Evolutionary conservation across 805 yeast genomes (phyloP), one percentile per base, ranked within the genome.

Genomic region (Saccharomyces paradoxus): DNA sequence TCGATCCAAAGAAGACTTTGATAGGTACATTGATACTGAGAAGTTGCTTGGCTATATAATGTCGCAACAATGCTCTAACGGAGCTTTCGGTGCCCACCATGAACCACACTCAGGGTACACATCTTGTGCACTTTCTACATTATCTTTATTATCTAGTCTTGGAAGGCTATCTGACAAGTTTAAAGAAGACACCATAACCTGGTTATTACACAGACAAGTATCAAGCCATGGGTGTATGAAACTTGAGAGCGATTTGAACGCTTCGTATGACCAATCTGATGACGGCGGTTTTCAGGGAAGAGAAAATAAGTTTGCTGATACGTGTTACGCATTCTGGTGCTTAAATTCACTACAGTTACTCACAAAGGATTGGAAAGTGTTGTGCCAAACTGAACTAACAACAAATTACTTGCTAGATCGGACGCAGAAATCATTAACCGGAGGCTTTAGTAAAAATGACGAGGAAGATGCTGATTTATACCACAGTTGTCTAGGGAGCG

Each of bases 21-120:
- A 64, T 17, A 49, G 53, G 32, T 81, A 76, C 56, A 74, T 86
- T 31, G 74, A 86, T 58, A 58, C 73, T 0, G 72, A 62, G 0
- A 57, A 55, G 3, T 63, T 87, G 30, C 64, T 65, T 2, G 54
- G 56, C 0, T 82, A 75, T 63, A 67, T 84, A 0, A 24, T 55
- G 21, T 51, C 65, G 0, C 63, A 71, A 9, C 65, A 74, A 41
- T 71, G 75, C 31, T 77, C 69, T 60, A 82, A 79, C 62, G 97
- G 97, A 1, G 97, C 96, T 0, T 69, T 88, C 49, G 86, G 91
- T 4, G 68, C 72, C 3, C 63, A 65, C 41, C 70, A 74, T 13
- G 99, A 92, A 67, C 75, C 90, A 2, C 97, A 92, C 70, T 83
- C 89, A 7, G 99, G 98, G 0, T 76, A 87, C 56, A 86, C 96